These are phyloP conservation scores for Lactifluus piperatus DNA, from an alignment of 768 basidiomycete genomes.

Conservation along the genomic window DNA sequence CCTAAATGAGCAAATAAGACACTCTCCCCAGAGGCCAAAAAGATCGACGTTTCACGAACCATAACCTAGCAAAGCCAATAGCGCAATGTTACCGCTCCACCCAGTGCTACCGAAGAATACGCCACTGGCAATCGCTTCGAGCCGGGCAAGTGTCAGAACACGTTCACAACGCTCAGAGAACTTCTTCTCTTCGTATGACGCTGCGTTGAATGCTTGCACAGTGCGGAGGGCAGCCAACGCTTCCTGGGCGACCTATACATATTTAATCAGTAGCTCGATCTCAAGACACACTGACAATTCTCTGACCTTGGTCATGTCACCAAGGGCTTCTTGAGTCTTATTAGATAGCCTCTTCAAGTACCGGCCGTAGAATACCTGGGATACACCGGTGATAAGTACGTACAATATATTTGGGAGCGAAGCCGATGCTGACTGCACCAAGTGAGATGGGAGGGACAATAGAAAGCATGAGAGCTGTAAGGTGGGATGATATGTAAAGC, in stretches of 20 bases:
- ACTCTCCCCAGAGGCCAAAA: neutral
- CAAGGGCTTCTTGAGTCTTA: conserved; percentile 88
- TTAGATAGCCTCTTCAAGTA: conserved; percentile 90
- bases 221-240: conserved; percentile 81
- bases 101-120: conserved; percentile 91
- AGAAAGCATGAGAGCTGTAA: conserved; percentile 88
- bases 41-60: conserved; percentile 38
- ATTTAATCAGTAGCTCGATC: neutral
- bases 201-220: conserved; percentile 86
- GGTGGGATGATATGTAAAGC: conserved; percentile 83
- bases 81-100: conserved; percentile 89
- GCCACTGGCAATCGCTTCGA: conserved; percentile 83
- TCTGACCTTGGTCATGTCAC: conserved; percentile 77
- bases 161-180: conserved; percentile 58
- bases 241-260: conserved; percentile 72
- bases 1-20: conserved; percentile 35
- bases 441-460: conserved; percentile 85
- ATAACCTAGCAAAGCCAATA: conserved; percentile 84
- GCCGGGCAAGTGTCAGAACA: conserved; percentile 69
- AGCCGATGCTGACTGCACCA: conserved; percentile 55
- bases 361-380: conserved; percentile 87
- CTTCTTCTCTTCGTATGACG: conserved; percentile 63
- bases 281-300: neutral
- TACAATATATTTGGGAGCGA: conserved; percentile 10
- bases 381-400: conserved; percentile 18